These are phyloP conservation scores for Postia placenta DNA, from an alignment of 768 basidiomycete genomes.

Conservation along the genomic window DNA sequence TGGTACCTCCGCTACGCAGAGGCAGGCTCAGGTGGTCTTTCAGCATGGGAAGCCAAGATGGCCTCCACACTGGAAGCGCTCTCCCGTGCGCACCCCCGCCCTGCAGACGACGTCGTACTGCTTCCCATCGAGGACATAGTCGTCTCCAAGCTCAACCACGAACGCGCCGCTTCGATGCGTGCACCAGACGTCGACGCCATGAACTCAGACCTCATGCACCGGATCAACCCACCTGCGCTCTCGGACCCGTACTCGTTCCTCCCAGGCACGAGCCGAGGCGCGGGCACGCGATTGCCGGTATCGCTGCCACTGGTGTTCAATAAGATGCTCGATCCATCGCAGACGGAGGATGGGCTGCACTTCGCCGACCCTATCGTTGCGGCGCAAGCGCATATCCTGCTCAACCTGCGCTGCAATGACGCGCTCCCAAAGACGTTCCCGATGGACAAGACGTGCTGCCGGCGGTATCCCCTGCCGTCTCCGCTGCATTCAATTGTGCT, in stretches of 20 bases:
- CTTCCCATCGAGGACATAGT: constrained; percentile 74
- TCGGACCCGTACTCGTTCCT: constrained; percentile 26
- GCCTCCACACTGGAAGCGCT: constrained; percentile 56
- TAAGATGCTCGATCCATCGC: constrained; percentile 60
- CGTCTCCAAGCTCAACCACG: constrained; percentile 55
- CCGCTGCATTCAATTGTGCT: constrained; percentile 51
- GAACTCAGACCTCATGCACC: constrained; percentile 80
- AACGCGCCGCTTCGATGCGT: constrained; percentile 63
- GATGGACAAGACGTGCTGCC: constrained; percentile 65
- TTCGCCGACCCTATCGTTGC: constrained; percentile 57
- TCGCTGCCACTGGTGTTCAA: constrained; percentile 79
- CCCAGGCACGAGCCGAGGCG: constrained; percentile 11
- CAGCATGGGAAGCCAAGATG: constrained; percentile 72
- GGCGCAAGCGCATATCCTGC: constrained; percentile 69
- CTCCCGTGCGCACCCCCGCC: constrained; percentile 26
- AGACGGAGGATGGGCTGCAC: constrained; percentile 84
- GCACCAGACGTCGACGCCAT: constrained; percentile 82
- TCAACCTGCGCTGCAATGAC: constrained; percentile 85
- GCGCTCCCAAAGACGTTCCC: constrained; percentile 64
- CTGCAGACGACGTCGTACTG: constrained; percentile 71
- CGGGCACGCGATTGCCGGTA: constrained; percentile 27
- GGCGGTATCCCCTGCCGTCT: constrained; percentile 63
- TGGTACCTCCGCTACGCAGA: constrained; percentile 83
- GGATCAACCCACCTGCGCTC: constrained; percentile 36
- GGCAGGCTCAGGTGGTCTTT: constrained; percentile 75